These are phyloP conservation scores for Leccinum truebloodii DNA, from an alignment of 768 basidiomycete genomes.

Conservation along the genomic window DNA sequence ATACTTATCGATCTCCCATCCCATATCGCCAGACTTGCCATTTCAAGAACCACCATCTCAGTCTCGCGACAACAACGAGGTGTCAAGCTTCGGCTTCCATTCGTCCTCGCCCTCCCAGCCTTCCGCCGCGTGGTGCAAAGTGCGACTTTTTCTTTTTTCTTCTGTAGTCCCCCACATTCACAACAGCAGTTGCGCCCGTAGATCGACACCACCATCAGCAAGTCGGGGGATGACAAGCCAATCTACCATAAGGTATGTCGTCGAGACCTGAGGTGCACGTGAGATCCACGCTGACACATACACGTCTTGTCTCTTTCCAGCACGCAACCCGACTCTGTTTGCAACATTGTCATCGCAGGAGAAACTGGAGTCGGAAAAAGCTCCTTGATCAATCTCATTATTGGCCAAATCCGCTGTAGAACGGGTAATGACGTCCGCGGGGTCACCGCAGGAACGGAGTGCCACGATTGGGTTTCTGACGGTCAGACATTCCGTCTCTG, in stretches of 20 bases:
- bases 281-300: slow-evolving; percentile 8
- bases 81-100: slow-evolving; percentile 13
- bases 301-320: background rate
- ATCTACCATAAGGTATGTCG: background rate
- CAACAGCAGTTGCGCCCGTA: background rate
- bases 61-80: slow-evolving; percentile 27
- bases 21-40: slow-evolving; percentile 19
- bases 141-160: background rate
- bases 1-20: slow-evolving; percentile 17
- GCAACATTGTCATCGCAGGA: slow-evolving; percentile 31
- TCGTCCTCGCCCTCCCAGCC: slow-evolving; percentile 4
- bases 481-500: slow-evolving; percentile 28
- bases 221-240: slow-evolving; percentile 10
- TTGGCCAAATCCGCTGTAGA: slow-evolving; percentile 9
- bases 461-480: slow-evolving; percentile 20
- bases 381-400: slow-evolving; percentile 32
- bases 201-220: background rate
- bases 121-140: slow-evolving; percentile 3
- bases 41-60: slow-evolving; percentile 20
- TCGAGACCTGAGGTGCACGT: background rate
- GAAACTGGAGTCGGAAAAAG: slow-evolving; percentile 35
- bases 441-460: slow-evolving; percentile 17
- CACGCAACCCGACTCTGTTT: slow-evolving; percentile 14
- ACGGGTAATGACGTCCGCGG: background rate
- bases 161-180: background rate